Conservation (phyloP, 169 alveolate species). For the Babesia ovis region DNA sequence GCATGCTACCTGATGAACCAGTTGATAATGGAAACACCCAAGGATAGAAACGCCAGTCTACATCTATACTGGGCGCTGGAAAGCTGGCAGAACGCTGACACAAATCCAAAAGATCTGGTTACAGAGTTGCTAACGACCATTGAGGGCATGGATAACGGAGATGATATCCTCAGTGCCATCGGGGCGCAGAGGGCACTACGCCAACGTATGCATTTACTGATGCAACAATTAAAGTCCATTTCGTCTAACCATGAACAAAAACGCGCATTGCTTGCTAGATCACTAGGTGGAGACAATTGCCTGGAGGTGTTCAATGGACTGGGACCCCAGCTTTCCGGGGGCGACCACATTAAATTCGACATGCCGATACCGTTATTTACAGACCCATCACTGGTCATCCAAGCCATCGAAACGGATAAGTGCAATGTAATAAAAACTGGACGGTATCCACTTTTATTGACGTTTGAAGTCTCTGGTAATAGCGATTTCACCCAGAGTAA, state of each 20-base stretch:
- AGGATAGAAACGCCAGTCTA: neutral
- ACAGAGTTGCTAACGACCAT: neutral
- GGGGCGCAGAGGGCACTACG: conserved; percentile 16
- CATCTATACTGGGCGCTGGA: conserved; percentile 31
- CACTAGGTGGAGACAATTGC: neutral
- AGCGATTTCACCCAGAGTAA: neutral
- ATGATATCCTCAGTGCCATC: neutral
- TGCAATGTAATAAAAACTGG: conserved; percentile 19
- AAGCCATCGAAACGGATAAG: neutral
- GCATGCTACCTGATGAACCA: neutral
- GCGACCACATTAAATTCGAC: conserved; percentile 2
- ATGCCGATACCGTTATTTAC: conserved; percentile 10
- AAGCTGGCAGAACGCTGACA: neutral
- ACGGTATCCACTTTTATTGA: conserved; percentile 3
- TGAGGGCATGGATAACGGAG: neutral
- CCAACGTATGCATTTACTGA: neutral
- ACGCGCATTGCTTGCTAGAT: neutral
- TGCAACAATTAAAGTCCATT: conserved; percentile 3
- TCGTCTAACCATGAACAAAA: neutral
- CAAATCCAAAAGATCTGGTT: neutral
- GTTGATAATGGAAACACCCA: neutral
- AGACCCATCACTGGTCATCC: conserved; percentile 6
- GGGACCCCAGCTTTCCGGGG: neutral
- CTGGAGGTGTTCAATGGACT: conserved; percentile 20
- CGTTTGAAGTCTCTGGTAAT: neutral